phyloP scores from a whole-genome alignment of 345 rosid species.

The Pugionium dolabratum region DNA sequence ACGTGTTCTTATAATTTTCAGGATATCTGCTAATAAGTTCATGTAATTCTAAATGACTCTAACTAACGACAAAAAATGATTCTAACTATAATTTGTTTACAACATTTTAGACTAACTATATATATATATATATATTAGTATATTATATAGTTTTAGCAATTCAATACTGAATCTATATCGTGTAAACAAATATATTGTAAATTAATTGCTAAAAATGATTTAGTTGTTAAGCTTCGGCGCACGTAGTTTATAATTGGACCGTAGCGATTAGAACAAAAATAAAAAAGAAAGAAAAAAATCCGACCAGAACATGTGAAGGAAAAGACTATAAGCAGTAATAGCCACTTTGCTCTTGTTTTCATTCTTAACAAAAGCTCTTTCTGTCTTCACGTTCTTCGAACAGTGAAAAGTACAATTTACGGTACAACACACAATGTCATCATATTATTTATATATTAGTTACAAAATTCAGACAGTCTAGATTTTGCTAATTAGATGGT shows the following conservation, averaged over 20 bases:
- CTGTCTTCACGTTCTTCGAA: slow-evolving; percentile 30
- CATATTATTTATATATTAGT: background rate
- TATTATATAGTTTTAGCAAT: background rate
- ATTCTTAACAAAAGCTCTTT: slow-evolving; percentile 23
- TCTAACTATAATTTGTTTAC: background rate
- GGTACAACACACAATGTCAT: slow-evolving; percentile 16
- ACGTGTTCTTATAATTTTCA: background rate
- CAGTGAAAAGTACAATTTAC: slow-evolving; percentile 20
- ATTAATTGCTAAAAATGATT: background rate
- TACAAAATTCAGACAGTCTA: background rate
- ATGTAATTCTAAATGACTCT: background rate
- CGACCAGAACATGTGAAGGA: slow-evolving; percentile 42
- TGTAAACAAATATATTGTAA: no score
- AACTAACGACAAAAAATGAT: no score
- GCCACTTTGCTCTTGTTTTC: slow-evolving; percentile 28
- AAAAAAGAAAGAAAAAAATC: background rate
- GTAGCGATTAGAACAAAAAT: slow-evolving; percentile 11
- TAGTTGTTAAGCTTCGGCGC: background rate
- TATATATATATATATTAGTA: no score
- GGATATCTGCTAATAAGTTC: background rate
- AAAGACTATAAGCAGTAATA: slow-evolving; percentile 11
- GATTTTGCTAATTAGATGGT: background rate
- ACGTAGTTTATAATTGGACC: slow-evolving; percentile 22
- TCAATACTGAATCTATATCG: background rate
- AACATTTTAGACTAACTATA: background rate